Base-by-base conservation (phyloP, 1,284 basidiomycete genomes). In the Cryptococcus deneoformans region DNA sequence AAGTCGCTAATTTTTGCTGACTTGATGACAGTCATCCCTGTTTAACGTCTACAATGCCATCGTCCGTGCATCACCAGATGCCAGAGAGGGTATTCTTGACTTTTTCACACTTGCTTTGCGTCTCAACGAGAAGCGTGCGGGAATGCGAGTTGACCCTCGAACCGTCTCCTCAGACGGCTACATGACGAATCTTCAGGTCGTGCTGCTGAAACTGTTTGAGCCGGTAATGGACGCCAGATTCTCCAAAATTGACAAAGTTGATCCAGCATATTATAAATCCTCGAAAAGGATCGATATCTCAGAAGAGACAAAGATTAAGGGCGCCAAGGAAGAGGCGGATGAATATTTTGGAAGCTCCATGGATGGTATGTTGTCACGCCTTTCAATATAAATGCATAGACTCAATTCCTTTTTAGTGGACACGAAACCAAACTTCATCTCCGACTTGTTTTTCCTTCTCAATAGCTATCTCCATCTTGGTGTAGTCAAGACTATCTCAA, bases 141-240 rank as follows among this genome's bases (percentile, higher is more conserved):
- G 93, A 12, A 91, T 93, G 86, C 88, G 92, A 78, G 88, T 98
- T 39, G 88, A 95, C 59, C 84, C 86, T 2, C 82, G 84, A 10
- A 90, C 89, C 0, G 94, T 99, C 5, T 86, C 93, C 0, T 88
- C 87, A 0, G 95, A 99, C 71, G 87, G 89, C 51, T 98, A 92
- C 77, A 90, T 98, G 87, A 84, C 91, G 60, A 99, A 98, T 68
- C 68, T 95, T 43, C 90, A 94, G 69, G 84, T 84, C 42, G 80
- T 96, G 16, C 77, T 98, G 29, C 81, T 94, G 45, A 85, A 87
- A 20, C 90, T 99, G 66, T 89, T 92, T n/a, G 91, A 93, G 65
- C 96, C 96, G 0, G 97, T 99, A 72, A 92, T 98, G 83, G 95
- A 99, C 74, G 86, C 89, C 0, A 85, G 84, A 55, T 95, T 88